These are phyloP conservation scores for Cercophora sp. DNA, from an alignment of 495 filamentous ascomycete species.

Conservation along the genomic window DNA sequence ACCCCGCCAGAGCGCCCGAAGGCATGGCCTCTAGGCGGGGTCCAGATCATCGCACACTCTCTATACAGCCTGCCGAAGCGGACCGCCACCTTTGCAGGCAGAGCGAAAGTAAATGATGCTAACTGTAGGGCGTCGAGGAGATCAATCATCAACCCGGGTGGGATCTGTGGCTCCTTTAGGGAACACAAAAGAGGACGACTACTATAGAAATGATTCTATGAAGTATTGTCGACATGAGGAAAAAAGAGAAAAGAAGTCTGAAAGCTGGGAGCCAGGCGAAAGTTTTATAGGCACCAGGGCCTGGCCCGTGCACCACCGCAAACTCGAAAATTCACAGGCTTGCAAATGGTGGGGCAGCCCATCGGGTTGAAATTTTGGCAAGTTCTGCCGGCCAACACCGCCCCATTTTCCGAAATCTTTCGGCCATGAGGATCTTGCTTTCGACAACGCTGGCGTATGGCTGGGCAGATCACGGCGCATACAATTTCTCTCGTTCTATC, in stretches of 20 bases:
- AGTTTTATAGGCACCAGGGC: slow-evolving; percentile 39
- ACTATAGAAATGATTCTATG: slow-evolving; percentile 90
- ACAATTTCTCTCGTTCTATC: slow-evolving; percentile 50
- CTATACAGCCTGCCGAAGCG: slow-evolving; percentile 44
- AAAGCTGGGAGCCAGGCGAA: slow-evolving; percentile 9
- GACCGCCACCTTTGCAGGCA: slow-evolving; percentile 50
- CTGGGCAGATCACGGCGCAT: slow-evolving; percentile 25
- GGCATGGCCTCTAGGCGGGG: slow-evolving; percentile 49
- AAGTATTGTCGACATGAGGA: slow-evolving; percentile 63
- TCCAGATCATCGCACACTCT: slow-evolving; percentile 62
- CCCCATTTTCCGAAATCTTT: no score
- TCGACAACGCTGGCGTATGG: no score
- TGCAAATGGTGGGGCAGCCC: not conserved
- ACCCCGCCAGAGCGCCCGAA: slow-evolving; percentile 53
- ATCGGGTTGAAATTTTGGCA: slow-evolving; percentile 7
- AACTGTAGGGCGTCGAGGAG: slow-evolving; percentile 60
- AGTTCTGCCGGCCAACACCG: slow-evolving; percentile 31
- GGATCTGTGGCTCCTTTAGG: slow-evolving; percentile 65
- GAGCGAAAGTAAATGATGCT: slow-evolving; percentile 47
- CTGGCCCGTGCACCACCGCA: slow-evolving; percentile 39
- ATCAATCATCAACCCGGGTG: slow-evolving; percentile 60
- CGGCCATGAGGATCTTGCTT: no score
- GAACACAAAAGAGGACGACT: slow-evolving; percentile 74
- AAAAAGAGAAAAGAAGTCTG: slow-evolving; percentile 35
- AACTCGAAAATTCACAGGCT: no score